Base-by-base conservation (phyloP, 306 rosid genomes). In the Cicer chorassanicum region DNA sequence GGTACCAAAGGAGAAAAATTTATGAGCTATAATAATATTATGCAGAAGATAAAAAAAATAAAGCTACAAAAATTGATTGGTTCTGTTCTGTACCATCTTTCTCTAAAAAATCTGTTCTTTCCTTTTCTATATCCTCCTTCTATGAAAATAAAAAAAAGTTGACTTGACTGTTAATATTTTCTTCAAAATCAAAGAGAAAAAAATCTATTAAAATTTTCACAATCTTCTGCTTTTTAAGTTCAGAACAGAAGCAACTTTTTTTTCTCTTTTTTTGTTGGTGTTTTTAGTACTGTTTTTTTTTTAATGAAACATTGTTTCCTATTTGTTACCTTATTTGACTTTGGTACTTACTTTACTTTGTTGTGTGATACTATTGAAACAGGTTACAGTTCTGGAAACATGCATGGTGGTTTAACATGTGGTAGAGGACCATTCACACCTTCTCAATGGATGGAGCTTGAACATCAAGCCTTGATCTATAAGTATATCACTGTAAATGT, bases 381-480 rank as follows among this genome's bases (percentile, higher is more conserved):
- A 92, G 93, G 91, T 72, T 79, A 82, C 53, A 59, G 62, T 73
- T 68, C 80, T 19, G 98, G 93, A 64, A 84, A 70, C 86, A 76
- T 85, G 93, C 87, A 91, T 59, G 93, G 90, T 61, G 57, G 60
- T 42, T 6, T 83, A 62, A 29, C 77, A n/a, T 87, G 87, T 45
- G 60, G 73, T 7, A 85, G 81, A 84, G 92, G 95, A 13, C 88
- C 86, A 55, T 95, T 95, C 80, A 95, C 98, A 64, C 93, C 93
- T 1, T 88, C 98, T 0, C 99, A 95, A 64, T 92, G 99, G 99
- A 86, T 95, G 93, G 99, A 95, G 81, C 72, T 95, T 1, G 97
- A 95, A 66, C 99, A 95, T 48, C 99, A 95, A 42, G 98, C 99
- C 18, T 80, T 92, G 89, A 95, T 95, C 91, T 95, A 90, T 87